Conservation (phyloP, 805 yeast species). For the Yarrowia hollandica region DNA sequence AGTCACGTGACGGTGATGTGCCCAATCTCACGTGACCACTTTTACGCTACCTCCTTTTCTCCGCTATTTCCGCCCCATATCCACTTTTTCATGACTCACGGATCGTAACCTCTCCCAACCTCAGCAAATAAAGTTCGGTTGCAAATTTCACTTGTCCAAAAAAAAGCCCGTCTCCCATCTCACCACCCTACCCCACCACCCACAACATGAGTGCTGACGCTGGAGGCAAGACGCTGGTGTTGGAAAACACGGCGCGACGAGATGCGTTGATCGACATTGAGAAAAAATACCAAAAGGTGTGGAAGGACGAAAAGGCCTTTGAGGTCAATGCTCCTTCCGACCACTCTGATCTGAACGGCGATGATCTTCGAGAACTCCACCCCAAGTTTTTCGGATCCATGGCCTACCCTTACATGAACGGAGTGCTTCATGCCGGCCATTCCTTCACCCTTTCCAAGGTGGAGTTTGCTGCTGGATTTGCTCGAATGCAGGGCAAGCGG, state of each 20-base stretch:
- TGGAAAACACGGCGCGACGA: constrained; percentile 72
- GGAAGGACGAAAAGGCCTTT: constrained; percentile 85
- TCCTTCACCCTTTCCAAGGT: constrained; percentile 91
- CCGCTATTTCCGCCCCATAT: too few species aligned
- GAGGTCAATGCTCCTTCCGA: constrained; percentile 85
- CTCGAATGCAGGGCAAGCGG: constrained; percentile 89
- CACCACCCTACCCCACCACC: not conserved
- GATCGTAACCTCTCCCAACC: too few species aligned
- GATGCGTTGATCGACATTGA: constrained; percentile 89
- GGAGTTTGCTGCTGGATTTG: constrained; percentile 89
- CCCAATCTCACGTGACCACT: too few species aligned
- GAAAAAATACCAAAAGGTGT: constrained; percentile 77
- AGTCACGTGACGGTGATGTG: too few species aligned
- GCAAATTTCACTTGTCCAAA: constrained; percentile 14
- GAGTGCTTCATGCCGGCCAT: constrained; percentile 97
- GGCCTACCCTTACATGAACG: constrained; percentile 99
- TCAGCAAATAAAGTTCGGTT: too few species aligned
- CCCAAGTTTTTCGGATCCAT: constrained; percentile 90
- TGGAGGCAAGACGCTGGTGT: constrained; percentile 25
- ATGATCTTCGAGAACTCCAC: constrained; percentile 69
- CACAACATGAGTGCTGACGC: constrained; percentile 19
- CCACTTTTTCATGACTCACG: too few species aligned
- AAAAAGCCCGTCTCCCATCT: not conserved
- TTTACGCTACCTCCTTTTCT: too few species aligned
- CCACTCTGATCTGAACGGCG: constrained; percentile 63